Base-by-base conservation (phyloP, 2,329 filamentous ascomycete genomes). In the Coniochaeta sp. region DNA sequence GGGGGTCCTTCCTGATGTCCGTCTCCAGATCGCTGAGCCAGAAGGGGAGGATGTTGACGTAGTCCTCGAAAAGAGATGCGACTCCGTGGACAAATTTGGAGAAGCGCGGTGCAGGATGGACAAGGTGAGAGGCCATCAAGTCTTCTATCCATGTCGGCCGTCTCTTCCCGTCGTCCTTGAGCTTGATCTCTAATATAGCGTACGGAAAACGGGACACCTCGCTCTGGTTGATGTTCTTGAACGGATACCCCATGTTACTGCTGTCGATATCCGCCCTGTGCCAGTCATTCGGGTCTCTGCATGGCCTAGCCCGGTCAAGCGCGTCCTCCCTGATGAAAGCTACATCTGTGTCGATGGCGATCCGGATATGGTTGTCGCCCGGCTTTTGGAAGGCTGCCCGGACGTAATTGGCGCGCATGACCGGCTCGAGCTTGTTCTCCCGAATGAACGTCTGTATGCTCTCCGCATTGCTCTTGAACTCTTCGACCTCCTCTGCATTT, bases 51-150 rank as follows among this genome's bases (percentile, higher is more conserved):
- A 86, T 93, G 76, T 98, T 98, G 73, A 99, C 93, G 69, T 96
- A 86, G 73, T 99, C 91, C 69, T 98, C 95, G 66, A 98, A 98
- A 2, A 99, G 81, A 42, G 89, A 88, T 8, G 93, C 93, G 4
- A 96, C 88, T 62, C 95, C 95, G 68, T 99, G 93, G 2, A 96
- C 89, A 67, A 98, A 99, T 73, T 99, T 99, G 68, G 92, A 97
- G 77, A 99, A 99, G 57, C 89, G 86, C 1, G 93, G 91, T 0
- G 90, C 88, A 54, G 92, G 87, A 71, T 96, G 92, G 64, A 99
- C 90, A 4, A 99, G 83, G 73, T 99, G 93, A 5, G 92, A 97
- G 58, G 85, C 82, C 85, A 96, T 97, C 66, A 99, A 78, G 66
- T 99, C 95, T 66, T 92, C 85, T 36, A 98, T 81, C 95, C 95